Conservation (phyloP, 805 yeast species). For the Kodamaea leandrae region DNA sequence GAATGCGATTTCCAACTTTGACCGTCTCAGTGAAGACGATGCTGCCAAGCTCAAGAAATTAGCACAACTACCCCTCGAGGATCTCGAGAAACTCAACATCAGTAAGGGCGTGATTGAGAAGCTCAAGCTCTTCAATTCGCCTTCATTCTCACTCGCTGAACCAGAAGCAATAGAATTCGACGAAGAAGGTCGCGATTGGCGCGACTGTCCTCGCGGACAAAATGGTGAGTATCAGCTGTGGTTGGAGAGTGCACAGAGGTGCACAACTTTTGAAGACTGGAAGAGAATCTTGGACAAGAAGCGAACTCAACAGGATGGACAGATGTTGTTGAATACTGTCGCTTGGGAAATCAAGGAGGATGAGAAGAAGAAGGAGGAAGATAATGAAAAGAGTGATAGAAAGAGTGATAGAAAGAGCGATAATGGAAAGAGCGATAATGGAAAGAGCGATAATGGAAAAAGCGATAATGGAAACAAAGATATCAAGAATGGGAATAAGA, state of each 20-base stretch:
- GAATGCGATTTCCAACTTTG: too few relatives aligned
- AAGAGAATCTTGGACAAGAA: constrained; percentile 22
- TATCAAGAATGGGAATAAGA: constrained; percentile 1
- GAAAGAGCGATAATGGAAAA: not conserved
- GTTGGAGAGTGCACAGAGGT: constrained; percentile 15
- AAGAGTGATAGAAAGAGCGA: not conserved
- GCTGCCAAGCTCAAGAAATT: too few relatives aligned
- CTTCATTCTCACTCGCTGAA: not conserved
- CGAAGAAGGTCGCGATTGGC: constrained; percentile 64
- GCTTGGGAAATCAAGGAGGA: constrained; percentile 53
- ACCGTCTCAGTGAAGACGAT: too few relatives aligned
- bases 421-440: too few relatives aligned
- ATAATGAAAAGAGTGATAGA: not conserved
- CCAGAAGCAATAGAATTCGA: constrained; percentile 46
- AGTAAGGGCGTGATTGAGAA: not conserved
- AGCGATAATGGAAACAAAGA: too few relatives aligned
- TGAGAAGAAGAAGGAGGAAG: constrained; percentile 15
- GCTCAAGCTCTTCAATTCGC: not conserved
- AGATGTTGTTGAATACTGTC: constrained; percentile 45
- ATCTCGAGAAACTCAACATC: too few relatives aligned
- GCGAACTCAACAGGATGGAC: constrained; percentile 33
- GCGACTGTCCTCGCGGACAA: constrained; percentile 64
- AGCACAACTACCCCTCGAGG: too few relatives aligned
- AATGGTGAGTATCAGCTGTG: constrained; percentile 34
- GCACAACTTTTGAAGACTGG: constrained; percentile 14